Evolutionary conservation across 2,329 filamentous ascomycete species (phyloP), one percentile per base, ranked within the genome.

Genomic region (Byssoonygena ceratinophila): DNA sequence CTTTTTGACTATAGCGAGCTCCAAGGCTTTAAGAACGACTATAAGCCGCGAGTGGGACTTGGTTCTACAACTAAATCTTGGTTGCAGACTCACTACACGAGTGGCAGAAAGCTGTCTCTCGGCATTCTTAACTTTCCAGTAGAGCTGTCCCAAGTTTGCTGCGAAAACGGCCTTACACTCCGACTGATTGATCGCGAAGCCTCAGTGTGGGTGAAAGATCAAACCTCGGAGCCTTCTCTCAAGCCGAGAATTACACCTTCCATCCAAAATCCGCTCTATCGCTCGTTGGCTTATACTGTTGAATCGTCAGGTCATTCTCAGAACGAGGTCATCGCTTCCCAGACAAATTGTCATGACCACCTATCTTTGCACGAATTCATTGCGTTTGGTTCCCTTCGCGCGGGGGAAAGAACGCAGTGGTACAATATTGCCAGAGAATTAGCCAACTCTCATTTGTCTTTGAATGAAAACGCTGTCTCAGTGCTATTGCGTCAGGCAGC

Each of bases 361-460:
- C 65, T 84, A 52, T 68, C 74, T 0, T 54, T 79, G 0, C 72
- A 75, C 0, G 79, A 84, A 50, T 83, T 73, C 60, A 75, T 77
- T 47, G 67, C 72, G 0, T 71, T 82, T n/a, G 68, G 70, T 0
- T 60, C 71, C 0, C 57, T 83, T 2, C 70, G 75, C 0, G 60
- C 74, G 1, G 79, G 79, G 0, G 54, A 68, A 16, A 59, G 63
- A 0, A 63, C 81, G 7, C 76, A 79, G 47, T 83, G 79, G 75
- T 59, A 68, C 7, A 83, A 81, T 50, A 73, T 84, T 2, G 59
- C 80, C 0, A 59, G 68, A 0, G 74, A 82, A 58, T 61, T 84
- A 2, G 62, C 65, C 0, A 64, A 68, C 1, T 72, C 75, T 0
- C 66, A 66, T 1, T 49, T 84, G 0, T 73, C 79, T 41, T 74